Evolutionary conservation across 306 rosid genomes (phyloP), one percentile per base, ranked within the genome.

Genomic region (Citrullus mucosospermus): DNA sequence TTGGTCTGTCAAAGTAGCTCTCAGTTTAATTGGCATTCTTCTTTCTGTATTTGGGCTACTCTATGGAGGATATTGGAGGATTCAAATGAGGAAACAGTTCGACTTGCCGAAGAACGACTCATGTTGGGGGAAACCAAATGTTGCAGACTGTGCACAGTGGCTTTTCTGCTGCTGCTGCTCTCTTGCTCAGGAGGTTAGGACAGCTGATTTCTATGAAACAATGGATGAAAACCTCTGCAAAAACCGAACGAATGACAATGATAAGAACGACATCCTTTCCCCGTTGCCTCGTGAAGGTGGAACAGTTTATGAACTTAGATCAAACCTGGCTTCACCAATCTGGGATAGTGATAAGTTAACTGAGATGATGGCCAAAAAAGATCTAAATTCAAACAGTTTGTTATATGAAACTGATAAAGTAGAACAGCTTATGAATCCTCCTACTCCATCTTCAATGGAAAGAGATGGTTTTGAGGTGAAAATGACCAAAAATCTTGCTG

Each of bases 51-150:
- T 83, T 44, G 90, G 92, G 57, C 80, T 89, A 61, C 87, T 89
- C 60, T 85, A 89, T 67, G 89, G 92, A 18, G 89, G 89, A n/a
- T 86, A 80, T 57, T 89, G 92, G 92, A 85, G 89, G 84, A 89
- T 85, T 79, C 87, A 87, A 80, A 89, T 85, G 83, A 82, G 92
- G 83, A 81, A 82, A 55, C 87, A 84, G 51, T 89, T 85, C 75
- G 82, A 85, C 46, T 77, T 86, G 78, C 87, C 86, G 0, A 72
- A 81, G 6, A 85, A 86, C 84, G 65, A 78, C 65, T 43, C 71
- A 17, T 83, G 82, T 53, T 82, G 86, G 73, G 87, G 86, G 60
- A 83, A 82, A 36, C 90, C 84, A 80, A 84, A 80, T 51, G 75
- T 83, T 59, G 80, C 81, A 41, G 89, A 89, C 75, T 89, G 82